phyloP scores from a whole-genome alignment of 176 grass and related monocot genomes.

The Eragrostis nindensis region DNA sequence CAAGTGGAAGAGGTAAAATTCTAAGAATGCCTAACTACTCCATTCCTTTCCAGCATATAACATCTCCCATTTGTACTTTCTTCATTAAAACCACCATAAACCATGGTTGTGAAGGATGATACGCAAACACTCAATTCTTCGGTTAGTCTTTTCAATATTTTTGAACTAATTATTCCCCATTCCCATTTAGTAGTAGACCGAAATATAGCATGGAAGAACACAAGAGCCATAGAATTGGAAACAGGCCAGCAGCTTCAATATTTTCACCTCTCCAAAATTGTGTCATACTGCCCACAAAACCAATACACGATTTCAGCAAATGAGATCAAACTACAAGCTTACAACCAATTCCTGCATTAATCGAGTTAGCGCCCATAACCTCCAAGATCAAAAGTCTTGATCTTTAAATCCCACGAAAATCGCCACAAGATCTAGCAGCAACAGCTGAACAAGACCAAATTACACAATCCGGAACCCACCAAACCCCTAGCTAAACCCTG shows the following conservation, averaged over 20 bases:
- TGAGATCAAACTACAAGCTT: too few species aligned
- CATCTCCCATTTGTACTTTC: neutral
- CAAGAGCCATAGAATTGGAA: neutral
- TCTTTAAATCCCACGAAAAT: neutral
- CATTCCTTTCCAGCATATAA: neutral
- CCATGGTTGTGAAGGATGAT: neutral
- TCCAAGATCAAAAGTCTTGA: neutral
- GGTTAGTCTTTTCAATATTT: neutral
- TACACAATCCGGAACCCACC: neutral
- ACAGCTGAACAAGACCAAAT: neutral
- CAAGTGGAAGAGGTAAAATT: neutral
- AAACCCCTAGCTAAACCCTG: constrained; percentile 11
- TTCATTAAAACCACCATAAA: neutral
- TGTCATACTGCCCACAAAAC: too few species aligned
- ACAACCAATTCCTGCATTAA: too few species aligned
- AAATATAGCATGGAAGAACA: neutral
- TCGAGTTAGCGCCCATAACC: neutral
- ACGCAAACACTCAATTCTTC: neutral
- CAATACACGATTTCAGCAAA: too few species aligned
- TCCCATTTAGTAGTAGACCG: too few species aligned
- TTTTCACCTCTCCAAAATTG: neutral
- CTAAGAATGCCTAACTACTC: constrained; percentile 16
- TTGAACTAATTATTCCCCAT: neutral
- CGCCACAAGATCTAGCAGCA: neutral
- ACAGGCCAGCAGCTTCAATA: neutral